Evolutionary conservation across 2,329 filamentous ascomycete genomes (phyloP).

Genomic region (Aspergillus fumigatus): DNA sequence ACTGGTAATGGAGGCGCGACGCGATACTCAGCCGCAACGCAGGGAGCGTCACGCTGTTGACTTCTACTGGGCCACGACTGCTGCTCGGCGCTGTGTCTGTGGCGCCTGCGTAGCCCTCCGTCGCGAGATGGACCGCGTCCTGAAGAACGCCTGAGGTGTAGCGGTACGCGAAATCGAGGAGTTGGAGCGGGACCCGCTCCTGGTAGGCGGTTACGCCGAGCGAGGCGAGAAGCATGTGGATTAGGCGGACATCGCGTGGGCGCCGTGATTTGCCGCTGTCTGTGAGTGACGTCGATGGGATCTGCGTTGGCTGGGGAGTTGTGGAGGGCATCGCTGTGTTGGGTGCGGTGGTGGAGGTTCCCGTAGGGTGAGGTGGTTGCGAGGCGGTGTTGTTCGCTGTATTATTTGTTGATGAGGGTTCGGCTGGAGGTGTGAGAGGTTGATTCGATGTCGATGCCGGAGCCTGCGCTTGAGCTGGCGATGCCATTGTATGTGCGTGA

Average conservation of each 20-base stretch:
- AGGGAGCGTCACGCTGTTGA: slow-evolving; percentile 51
- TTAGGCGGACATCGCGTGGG: slow-evolving; percentile 47
- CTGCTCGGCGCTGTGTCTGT: slow-evolving; percentile 22
- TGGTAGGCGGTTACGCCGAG: slow-evolving; percentile 48
- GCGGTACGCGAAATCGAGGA: slow-evolving; percentile 51
- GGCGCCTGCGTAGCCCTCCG: slow-evolving; percentile 47
- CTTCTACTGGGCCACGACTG: slow-evolving; percentile 38
- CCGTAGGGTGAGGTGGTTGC: slow-evolving; percentile 16
- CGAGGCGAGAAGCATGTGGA: slow-evolving; percentile 48
- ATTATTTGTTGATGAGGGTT: slow-evolving; percentile 27
- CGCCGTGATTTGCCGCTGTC: slow-evolving; percentile 45
- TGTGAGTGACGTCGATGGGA: slow-evolving; percentile 42
- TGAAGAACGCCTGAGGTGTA: slow-evolving; percentile 51
- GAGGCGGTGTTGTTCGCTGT: slow-evolving; percentile 14
- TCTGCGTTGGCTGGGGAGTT: slow-evolving; percentile 29
- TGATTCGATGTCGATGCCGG: slow-evolving; percentile 28
- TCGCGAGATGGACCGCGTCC: slow-evolving; percentile 49
- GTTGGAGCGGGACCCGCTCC: slow-evolving; percentile 49
- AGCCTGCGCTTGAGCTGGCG: slow-evolving; percentile 30
- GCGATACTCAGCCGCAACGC: slow-evolving; percentile 59
- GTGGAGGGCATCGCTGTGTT: slow-evolving; percentile 12
- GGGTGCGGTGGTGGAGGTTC: slow-evolving; percentile 19
- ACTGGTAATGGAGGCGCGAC: slow-evolving; percentile 56
- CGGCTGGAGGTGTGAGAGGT: slow-evolving; percentile 42
- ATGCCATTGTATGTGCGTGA: slow-evolving; percentile 26